Conservation (phyloP, 2,329 filamentous ascomycete species). For the Herpotrichia juniperi region DNA sequence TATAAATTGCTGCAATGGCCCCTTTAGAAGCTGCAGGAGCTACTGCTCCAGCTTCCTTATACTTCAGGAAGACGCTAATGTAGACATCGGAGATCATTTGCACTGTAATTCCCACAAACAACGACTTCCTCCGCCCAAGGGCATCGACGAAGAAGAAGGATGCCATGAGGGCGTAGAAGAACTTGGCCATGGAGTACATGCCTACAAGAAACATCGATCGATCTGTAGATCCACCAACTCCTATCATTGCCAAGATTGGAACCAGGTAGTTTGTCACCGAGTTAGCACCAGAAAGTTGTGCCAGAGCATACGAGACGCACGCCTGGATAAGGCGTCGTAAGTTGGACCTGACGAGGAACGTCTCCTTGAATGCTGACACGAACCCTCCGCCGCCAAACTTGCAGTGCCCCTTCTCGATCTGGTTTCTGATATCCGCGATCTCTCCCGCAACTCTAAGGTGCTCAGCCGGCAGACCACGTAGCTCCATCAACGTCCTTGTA, state of each 20-base stretch:
- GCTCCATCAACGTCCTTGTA: constrained; percentile 23
- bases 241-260: constrained; percentile 49
- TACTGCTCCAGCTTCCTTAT: constrained; percentile 28
- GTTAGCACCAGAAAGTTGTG: constrained; percentile 54
- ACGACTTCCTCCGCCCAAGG: constrained; percentile 36
- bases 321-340: constrained; percentile 18
- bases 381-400: constrained; percentile 7
- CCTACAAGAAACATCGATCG: constrained; percentile 48
- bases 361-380: constrained; percentile 14
- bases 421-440: constrained; percentile 10
- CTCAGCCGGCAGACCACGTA: constrained; percentile 29
- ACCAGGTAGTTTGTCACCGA: constrained; percentile 54
- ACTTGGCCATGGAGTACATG: constrained; percentile 54
- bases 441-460: constrained; percentile 12
- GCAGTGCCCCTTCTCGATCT: constrained; percentile 11
- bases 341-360: constrained; percentile 19
- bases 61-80: constrained; percentile 50
- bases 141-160: constrained; percentile 55
- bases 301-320: constrained; percentile 19
- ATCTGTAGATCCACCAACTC: constrained; percentile 33
- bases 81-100: constrained; percentile 53
- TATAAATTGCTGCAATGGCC: constrained; percentile 53
- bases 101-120: constrained; percentile 44
- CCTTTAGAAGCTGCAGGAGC: constrained; percentile 39
- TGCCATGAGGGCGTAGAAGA: constrained; percentile 50